Evolutionary conservation across 2,329 filamentous ascomycete species (phyloP), one percentile per base, ranked within the genome.

Genomic region (Venturia carpophila): DNA sequence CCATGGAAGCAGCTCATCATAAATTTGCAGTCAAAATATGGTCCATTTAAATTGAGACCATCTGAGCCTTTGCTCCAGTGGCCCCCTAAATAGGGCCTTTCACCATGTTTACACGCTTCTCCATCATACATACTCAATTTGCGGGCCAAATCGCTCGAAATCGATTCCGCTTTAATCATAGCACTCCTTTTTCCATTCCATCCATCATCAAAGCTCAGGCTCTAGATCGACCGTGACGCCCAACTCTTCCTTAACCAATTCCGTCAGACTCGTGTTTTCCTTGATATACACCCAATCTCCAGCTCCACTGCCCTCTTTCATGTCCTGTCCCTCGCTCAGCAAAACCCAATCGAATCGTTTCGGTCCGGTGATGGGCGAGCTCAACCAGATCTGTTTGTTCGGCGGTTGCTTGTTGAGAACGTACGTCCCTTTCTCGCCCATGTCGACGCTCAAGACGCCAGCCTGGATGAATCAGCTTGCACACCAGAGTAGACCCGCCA

Each of bases 381-480:
- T 94, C 58, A 97, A 85, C 94, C 94, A 99, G 73, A 99, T 96
- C 72, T 88, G 94, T 81, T 92, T 94, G 82, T 97, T 97, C 24
- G 93, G 92, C 0, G 94, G 94, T 76, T 99, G 94, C 78, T 99
- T 99, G 84, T 99, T 99, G 78, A 99, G 84, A 67, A 99, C 90
- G 74, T 95, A 99, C 39, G 86, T 93, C 68, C 92, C 92, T 62
- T 85, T 80, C 15, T 82, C 79, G 1, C 86, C 84, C 70, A 90
- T 85, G 7, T 79, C 82, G 71, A 97, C 81, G 68, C 87, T 92
- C 70, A 97, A 82, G 65, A 97, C 92, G 65, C 94, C 93, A 64
- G 91, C 84, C 92, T 97, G 71, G 19, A 19, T 64, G 27, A 52
- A 65, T 39, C 58, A 34, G 47, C 21, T 52, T 24, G 3, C 11